Evolutionary conservation across 495 filamentous ascomycete species (phyloP).

Genomic region (Neurospora sublineolata): DNA sequence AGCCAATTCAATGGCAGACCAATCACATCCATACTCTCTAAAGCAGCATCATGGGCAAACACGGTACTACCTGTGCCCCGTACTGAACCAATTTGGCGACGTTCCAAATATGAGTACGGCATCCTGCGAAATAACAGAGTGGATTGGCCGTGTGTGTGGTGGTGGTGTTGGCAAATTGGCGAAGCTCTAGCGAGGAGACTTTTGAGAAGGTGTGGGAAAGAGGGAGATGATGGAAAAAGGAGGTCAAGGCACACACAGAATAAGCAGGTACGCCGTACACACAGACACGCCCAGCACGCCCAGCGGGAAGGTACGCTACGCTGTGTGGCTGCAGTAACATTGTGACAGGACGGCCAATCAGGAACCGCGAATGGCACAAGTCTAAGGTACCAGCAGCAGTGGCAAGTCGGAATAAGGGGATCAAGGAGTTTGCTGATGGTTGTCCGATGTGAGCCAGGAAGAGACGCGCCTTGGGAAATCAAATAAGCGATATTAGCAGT

Average conservation of each 20-base stretch:
- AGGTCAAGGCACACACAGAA: background rate
- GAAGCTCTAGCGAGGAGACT: background rate
- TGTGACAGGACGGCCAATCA: background rate
- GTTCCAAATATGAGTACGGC: background rate
- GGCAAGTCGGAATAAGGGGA: slow-evolving; percentile 1
- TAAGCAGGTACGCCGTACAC: background rate
- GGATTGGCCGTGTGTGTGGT: background rate
- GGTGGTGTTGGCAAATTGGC: slow-evolving; percentile 3
- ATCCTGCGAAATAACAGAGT: background rate
- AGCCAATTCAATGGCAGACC: background rate
- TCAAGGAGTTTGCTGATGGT: background rate
- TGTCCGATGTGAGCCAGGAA: background rate
- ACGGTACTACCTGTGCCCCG: background rate
- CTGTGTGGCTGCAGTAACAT: background rate
- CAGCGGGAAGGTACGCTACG: background rate
- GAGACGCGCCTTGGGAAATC: slow-evolving; percentile 17
- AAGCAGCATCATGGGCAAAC: background rate
- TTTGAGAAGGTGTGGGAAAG: background rate
- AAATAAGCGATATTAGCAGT: slow-evolving; percentile 30
- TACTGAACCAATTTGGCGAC: background rate
- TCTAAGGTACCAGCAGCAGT: too few species aligned
- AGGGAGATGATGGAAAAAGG: background rate
- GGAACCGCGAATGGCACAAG: slow-evolving; percentile 8
- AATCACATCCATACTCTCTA: background rate
- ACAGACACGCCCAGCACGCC: background rate